Conservation (phyloP, 139 green algal genomes). For the Coccomyxa sp. region DNA sequence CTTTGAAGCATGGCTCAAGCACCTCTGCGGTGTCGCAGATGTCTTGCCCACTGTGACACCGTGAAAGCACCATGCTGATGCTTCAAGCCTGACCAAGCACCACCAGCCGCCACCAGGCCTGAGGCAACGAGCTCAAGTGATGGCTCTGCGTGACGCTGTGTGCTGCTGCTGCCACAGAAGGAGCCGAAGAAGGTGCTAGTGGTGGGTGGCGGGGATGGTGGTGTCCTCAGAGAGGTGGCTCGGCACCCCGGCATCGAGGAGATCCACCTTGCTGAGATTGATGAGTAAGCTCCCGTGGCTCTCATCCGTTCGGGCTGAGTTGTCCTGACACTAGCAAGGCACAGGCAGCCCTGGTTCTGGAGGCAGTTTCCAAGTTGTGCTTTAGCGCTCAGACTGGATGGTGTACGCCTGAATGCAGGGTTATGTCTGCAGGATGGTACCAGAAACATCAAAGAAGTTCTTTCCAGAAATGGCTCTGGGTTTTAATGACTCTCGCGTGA, state of each 20-base stretch:
- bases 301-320: background rate
- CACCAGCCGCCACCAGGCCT: too few species aligned
- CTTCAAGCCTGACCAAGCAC: too few species aligned
- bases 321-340: too few species aligned
- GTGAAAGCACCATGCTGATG: too few species aligned
- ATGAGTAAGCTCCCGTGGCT: conserved; percentile 42
- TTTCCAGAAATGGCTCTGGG: conserved; percentile 88
- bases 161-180: too few species aligned
- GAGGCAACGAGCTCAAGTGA: too few species aligned
- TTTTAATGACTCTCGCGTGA: conserved; percentile 86
- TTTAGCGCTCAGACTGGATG: background rate
- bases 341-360: too few species aligned
- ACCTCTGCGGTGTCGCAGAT: too few species aligned
- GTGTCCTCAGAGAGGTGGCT: conserved; percentile 90
- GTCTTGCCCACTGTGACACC: too few species aligned
- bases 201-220: conserved; percentile 95
- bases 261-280: conserved; percentile 97
- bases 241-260: conserved; percentile 70
- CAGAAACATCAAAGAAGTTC: conserved; percentile 83
- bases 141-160: too few species aligned
- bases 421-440: conserved; percentile 60
- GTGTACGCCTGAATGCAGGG: background rate
- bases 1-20: too few species aligned
- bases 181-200: conserved; percentile 79
- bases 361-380: background rate